Conservation (phyloP, 768 basidiomycete species). For the Hysterangium stoloniferum region DNA sequence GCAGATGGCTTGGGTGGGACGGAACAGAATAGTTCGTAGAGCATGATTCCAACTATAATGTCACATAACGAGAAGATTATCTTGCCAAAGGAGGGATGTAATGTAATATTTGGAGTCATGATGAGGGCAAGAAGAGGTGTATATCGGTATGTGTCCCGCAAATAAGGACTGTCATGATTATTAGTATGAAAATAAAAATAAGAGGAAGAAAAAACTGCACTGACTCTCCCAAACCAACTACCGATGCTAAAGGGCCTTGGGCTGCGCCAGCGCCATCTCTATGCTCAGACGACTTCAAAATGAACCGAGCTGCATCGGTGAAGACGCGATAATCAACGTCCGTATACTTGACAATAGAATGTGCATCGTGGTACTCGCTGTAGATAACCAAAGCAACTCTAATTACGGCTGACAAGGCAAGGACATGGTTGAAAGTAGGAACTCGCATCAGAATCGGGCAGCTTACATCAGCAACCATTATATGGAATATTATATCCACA, state of each 20-base stretch:
- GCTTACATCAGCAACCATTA: no score
- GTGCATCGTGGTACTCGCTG: slow-evolving; percentile 85
- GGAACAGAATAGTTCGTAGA: slow-evolving; percentile 32
- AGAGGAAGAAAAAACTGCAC: slow-evolving; percentile 24
- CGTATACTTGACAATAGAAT: slow-evolving; percentile 87
- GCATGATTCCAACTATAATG: slow-evolving; percentile 63
- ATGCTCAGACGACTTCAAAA: slow-evolving; percentile 41
- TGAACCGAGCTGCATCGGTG: slow-evolving; percentile 78
- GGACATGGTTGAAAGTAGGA: slow-evolving; percentile 42
- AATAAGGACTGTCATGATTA: slow-evolving; percentile 63
- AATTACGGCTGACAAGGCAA: slow-evolving; percentile 48
- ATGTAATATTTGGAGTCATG: slow-evolving; percentile 68
- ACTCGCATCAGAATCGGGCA: not conserved
- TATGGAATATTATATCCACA: no score
- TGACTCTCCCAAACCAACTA: slow-evolving; percentile 64
- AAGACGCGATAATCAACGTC: slow-evolving; percentile 97
- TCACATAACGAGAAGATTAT: slow-evolving; percentile 81
- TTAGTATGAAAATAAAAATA: slow-evolving; percentile 5
- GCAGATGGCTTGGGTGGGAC: slow-evolving; percentile 39
- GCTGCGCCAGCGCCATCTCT: slow-evolving; percentile 42
- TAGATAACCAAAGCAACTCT: slow-evolving; percentile 70
- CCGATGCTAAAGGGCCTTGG: slow-evolving; percentile 46
- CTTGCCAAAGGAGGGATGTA: slow-evolving; percentile 88
- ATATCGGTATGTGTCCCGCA: slow-evolving; percentile 89
- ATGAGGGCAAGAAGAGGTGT: slow-evolving; percentile 86